A percentile compares a stretch with the other conserved stretches of the same genome.
Evolutionary conservation across 2,329 filamentous ascomycete genomes (phyloP).

Genomic region (Microsporum canis): DNA sequence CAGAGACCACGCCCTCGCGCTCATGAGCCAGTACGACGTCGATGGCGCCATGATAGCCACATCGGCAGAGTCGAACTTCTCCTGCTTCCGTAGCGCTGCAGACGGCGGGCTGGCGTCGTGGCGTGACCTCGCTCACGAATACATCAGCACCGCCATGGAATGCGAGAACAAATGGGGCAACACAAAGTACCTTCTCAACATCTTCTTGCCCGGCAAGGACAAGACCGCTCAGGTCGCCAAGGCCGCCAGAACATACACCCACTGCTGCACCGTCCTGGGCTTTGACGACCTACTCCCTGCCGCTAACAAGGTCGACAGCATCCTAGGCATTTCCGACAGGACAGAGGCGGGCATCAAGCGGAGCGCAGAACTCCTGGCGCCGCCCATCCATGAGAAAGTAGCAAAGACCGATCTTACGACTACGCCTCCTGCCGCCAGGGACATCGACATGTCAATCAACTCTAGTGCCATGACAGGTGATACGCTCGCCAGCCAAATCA

Average conservation of each 20-base stretch:
- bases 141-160: constrained; percentile 60
- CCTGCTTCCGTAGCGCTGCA: constrained; percentile 61
- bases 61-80: constrained; percentile 80
- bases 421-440: background rate
- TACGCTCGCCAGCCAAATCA: background rate
- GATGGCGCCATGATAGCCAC: constrained; percentile 98
- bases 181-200: constrained; percentile 79
- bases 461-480: background rate
- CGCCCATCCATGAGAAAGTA: background rate
- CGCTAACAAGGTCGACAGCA: constrained; percentile 55
- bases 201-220: constrained; percentile 74
- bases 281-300: constrained; percentile 51
- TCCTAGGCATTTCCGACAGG: constrained; percentile 35
- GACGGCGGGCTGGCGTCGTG: constrained; percentile 63
- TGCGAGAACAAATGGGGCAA: constrained; percentile 82
- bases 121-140: constrained; percentile 65
- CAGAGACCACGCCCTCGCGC: constrained; percentile 57
- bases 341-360: background rate
- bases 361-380: background rate
- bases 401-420: background rate
- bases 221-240: constrained; percentile 52
- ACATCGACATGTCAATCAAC: background rate
- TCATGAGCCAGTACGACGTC: constrained; percentile 69
- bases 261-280: constrained; percentile 54
- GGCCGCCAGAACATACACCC: constrained; percentile 57